Evolutionary conservation across 495 filamentous ascomycete species (phyloP).

Genomic region (Penicillium angulare): DNA sequence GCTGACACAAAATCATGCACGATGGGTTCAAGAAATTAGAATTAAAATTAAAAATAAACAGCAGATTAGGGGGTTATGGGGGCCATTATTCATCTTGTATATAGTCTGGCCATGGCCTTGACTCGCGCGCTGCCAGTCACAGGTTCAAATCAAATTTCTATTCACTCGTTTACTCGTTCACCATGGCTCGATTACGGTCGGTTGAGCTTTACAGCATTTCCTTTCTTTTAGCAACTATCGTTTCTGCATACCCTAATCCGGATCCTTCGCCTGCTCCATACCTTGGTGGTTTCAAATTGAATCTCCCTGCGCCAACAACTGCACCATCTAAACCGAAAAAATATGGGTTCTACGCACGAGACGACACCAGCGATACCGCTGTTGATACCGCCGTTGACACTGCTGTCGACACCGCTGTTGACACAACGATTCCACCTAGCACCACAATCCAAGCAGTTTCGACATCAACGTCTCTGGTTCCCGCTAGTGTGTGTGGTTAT

Average conservation of each 20-base stretch:
- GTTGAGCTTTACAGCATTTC: background rate
- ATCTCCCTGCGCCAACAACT: background rate
- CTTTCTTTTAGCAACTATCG: background rate
- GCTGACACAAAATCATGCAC: background rate
- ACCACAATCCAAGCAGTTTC: background rate
- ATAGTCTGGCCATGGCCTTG: no score
- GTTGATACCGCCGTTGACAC: background rate
- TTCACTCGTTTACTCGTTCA: background rate
- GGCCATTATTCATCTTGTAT: background rate
- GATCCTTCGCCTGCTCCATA: background rate
- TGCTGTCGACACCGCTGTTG: background rate
- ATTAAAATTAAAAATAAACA: background rate
- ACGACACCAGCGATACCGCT: no score
- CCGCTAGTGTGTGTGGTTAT: constrained; percentile 11
- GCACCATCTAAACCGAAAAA: no score
- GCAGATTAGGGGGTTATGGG: background rate
- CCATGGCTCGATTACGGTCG: background rate
- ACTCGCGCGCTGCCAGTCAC: no score
- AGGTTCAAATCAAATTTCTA: background rate
- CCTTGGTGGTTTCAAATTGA: background rate
- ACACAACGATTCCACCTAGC: no score
- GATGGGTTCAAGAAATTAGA: background rate
- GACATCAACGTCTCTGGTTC: constrained; percentile 4
- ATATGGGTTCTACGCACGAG: no score
- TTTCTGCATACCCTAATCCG: background rate